phyloP scores from a whole-genome alignment of 306 rosid genomes.

The Pyrus communis region DNA sequence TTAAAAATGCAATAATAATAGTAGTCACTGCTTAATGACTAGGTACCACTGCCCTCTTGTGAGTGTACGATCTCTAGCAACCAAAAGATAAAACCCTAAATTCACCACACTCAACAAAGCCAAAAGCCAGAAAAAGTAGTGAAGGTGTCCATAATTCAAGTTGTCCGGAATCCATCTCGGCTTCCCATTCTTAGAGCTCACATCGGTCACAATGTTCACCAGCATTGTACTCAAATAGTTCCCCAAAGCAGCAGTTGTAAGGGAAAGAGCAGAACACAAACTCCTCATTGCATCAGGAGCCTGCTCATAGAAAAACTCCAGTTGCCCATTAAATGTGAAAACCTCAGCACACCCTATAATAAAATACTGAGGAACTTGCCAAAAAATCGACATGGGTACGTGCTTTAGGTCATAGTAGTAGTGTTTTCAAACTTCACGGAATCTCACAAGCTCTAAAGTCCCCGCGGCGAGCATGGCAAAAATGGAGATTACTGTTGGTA shows the following conservation, averaged over 20 bases:
- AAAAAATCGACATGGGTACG: slow-evolving; percentile 22
- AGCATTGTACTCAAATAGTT: slow-evolving; percentile 13
- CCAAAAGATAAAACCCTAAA: slow-evolving; percentile 14
- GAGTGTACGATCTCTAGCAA: slow-evolving; percentile 14
- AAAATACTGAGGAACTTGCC: slow-evolving; percentile 23
- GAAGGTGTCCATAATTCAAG: slow-evolving; percentile 14
- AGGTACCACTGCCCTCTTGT: slow-evolving; percentile 15
- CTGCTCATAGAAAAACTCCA: slow-evolving; percentile 20
- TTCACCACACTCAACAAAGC: slow-evolving; percentile 8
- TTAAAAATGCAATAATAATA: too few species aligned
- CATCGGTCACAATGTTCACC: background rate
- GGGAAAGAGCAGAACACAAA: slow-evolving; percentile 15
- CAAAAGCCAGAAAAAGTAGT: slow-evolving; percentile 10
- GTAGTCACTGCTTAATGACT: background rate
- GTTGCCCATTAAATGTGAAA: slow-evolving; percentile 10
- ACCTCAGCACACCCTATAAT: slow-evolving; percentile 15
- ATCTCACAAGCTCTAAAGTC: slow-evolving; percentile 8
- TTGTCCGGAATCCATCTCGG: slow-evolving; percentile 13
- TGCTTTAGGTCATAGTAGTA: slow-evolving; percentile 4
- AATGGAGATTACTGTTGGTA: slow-evolving; percentile 3
- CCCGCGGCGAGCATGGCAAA: background rate
- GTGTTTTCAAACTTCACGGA: slow-evolving; percentile 1
- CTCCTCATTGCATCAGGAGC: slow-evolving; percentile 31
- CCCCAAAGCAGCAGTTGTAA: slow-evolving; percentile 3
- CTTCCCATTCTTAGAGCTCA: slow-evolving; percentile 2